These are phyloP conservation scores for Fusarium nodosum DNA, from an alignment of 2,329 filamentous ascomycete genomes.

Conservation along the genomic window DNA sequence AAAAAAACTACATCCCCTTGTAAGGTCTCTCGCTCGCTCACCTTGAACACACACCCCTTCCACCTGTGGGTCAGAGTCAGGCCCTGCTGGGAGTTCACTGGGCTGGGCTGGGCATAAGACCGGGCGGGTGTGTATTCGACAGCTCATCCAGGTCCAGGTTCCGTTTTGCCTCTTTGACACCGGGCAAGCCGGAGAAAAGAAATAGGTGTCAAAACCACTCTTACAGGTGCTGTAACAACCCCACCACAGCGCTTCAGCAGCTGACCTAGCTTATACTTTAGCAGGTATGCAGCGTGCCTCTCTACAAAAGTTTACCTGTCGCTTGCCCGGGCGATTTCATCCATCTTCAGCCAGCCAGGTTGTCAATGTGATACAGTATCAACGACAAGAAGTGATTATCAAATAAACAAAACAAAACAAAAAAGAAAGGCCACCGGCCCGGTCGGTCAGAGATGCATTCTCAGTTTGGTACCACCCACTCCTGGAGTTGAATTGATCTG, in stretches of 20 bases:
- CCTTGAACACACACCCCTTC: conserved; percentile 43
- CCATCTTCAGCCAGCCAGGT: background rate
- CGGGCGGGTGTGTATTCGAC: conserved; percentile 33
- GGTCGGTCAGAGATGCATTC: conserved; percentile 37
- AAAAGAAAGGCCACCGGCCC: conserved; percentile 40
- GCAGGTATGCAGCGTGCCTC: background rate
- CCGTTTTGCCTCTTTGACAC: conserved; percentile 13
- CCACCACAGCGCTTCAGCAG: conserved; percentile 16
- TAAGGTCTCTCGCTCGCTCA: conserved; percentile 43
- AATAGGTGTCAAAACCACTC: background rate
- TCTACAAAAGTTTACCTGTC: background rate
- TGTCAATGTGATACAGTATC: conserved; percentile 6
- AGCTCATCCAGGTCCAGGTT: background rate
- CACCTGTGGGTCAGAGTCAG: conserved; percentile 38
- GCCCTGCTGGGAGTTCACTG: conserved; percentile 33
- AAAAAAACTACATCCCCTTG: conserved; percentile 40
- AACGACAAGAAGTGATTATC: conserved; percentile 7
- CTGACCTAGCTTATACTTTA: conserved; percentile 10
- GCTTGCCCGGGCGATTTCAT: background rate
- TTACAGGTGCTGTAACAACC: conserved; percentile 2
- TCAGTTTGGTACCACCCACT: conserved; percentile 41
- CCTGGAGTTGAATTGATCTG: conserved; percentile 7
- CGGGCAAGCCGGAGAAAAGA: conserved; percentile 19
- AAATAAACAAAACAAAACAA: background rate
- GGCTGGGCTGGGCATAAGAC: conserved; percentile 33